Evolutionary conservation across 2,329 filamentous ascomycete genomes (phyloP), one percentile per base, ranked within the genome.

Genomic region (Clarireedia monteithiana): DNA sequence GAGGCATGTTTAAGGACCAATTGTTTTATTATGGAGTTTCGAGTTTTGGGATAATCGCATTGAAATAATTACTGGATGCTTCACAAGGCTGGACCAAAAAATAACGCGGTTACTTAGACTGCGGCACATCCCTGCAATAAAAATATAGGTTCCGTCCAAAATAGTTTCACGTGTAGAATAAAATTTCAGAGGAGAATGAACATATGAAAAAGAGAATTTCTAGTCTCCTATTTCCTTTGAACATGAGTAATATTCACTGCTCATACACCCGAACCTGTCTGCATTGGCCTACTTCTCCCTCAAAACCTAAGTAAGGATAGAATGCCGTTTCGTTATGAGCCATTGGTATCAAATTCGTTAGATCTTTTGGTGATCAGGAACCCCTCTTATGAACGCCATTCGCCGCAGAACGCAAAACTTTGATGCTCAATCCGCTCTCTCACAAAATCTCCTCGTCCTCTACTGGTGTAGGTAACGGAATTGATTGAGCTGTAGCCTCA

Each of bases 1-100:
- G 83, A 59, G 88, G 85, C 79, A 82, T 80, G 10, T 46, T 59
- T 66, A 55, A 23, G 39, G 26, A 55, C 44, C 42, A 24, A 40
- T 27, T 48, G 17, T 51, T 30, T 27, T n/a, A n/a, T 40, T 36
- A 15, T 14, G 36, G 5, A 23, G 5, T 14, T 14, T 7, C 7
- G 24, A 17, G 15, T 24, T 9, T 36, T 23, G 30, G 30, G 17
- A 34, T 48, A 27, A 6, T 46, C 46, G 3, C 34, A 30, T 51
- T 10, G 40, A 48, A 20, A 17, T 40, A 50, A 15, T 30, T 10
- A 44, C 40, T 52, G 30, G 17, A 55, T 48, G 39, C 56, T 53
- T 47, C 47, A 52, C 58, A 60, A 64, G 61, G 63, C 61, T 65
- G 62, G 62, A 56, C 46, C 20, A 20, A 51, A 20, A 17, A 39